Evolutionary conservation across 768 basidiomycete species (phyloP).

Genomic region (Tulasnella sp.): DNA sequence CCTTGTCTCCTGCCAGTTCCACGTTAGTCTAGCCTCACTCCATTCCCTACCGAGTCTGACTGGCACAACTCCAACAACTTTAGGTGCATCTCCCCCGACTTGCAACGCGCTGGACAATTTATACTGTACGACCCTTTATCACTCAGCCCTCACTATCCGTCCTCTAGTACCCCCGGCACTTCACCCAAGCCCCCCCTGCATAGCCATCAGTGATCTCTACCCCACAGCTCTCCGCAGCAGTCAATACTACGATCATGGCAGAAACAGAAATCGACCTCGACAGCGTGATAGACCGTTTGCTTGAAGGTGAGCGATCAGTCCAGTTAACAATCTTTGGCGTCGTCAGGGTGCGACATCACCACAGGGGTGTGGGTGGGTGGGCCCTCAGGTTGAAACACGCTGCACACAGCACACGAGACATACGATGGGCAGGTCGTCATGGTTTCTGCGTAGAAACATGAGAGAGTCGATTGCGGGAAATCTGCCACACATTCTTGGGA

Average conservation of each 20-base stretch:
- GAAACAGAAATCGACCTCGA: conserved; percentile 87
- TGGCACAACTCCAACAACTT: too few relatives aligned
- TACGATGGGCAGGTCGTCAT: background rate
- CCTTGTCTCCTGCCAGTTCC: too few relatives aligned
- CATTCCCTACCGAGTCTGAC: too few relatives aligned
- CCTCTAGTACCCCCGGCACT: background rate
- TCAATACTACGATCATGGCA: conserved; percentile 15
- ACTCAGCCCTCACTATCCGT: background rate
- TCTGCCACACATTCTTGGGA: background rate
- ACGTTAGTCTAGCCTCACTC: too few relatives aligned
- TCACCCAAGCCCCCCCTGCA: background rate
- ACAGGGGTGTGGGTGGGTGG: background rate
- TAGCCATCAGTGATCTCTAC: background rate
- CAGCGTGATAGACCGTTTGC: conserved; percentile 95
- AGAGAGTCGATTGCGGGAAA: background rate
- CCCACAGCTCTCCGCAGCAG: background rate
- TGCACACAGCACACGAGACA: background rate
- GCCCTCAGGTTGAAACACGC: background rate
- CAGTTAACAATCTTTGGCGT: conserved; percentile 19
- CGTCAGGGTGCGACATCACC: conserved; percentile 9
- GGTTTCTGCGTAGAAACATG: background rate
- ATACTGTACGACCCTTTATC: too few relatives aligned
- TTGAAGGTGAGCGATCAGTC: conserved; percentile 66
- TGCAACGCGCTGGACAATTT: background rate
- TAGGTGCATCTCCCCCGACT: background rate